Evolutionary conservation across 2,329 filamentous ascomycete genomes (phyloP).

Genomic region (Epichloe festucae): DNA sequence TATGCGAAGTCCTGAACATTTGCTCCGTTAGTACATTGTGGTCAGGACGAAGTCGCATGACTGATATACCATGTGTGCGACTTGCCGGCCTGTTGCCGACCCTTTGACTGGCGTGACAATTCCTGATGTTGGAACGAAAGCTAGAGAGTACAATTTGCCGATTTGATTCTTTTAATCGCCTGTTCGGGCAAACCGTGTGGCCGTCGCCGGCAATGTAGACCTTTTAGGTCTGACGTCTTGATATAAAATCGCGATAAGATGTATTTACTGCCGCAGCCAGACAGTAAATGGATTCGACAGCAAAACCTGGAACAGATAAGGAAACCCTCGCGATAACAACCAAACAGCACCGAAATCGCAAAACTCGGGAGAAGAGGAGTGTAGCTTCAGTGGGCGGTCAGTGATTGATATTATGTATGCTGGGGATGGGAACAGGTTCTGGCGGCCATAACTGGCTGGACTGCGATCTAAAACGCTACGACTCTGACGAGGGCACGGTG

Average conservation of each 20-base stretch:
- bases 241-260: not conserved
- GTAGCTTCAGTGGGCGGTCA: conserved; percentile 28
- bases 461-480: not conserved
- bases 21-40: not conserved
- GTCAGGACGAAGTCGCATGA: not conserved
- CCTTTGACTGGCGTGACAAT: not conserved
- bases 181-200: conserved; percentile 4
- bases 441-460: not conserved
- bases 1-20: conserved; percentile 22
- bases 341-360: conserved; percentile 24
- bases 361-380: conserved; percentile 25
- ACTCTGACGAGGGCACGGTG: not conserved
- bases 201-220: conserved; percentile 26
- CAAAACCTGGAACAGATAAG: conserved; percentile 5
- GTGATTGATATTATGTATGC: conserved; percentile 33
- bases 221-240: conserved; percentile 5
- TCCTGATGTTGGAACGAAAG: not conserved
- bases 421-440: not conserved
- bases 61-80: conserved; percentile 2
- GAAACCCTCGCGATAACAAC: conserved; percentile 19
- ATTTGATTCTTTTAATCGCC: not conserved
- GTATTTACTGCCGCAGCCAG: conserved; percentile 12
- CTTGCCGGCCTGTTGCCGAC: not conserved
- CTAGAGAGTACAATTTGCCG: no score
- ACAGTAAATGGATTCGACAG: conserved; percentile 5